phyloP scores from a whole-genome alignment of 2,329 filamentous ascomycete species.

The Cercospora beticola region DNA sequence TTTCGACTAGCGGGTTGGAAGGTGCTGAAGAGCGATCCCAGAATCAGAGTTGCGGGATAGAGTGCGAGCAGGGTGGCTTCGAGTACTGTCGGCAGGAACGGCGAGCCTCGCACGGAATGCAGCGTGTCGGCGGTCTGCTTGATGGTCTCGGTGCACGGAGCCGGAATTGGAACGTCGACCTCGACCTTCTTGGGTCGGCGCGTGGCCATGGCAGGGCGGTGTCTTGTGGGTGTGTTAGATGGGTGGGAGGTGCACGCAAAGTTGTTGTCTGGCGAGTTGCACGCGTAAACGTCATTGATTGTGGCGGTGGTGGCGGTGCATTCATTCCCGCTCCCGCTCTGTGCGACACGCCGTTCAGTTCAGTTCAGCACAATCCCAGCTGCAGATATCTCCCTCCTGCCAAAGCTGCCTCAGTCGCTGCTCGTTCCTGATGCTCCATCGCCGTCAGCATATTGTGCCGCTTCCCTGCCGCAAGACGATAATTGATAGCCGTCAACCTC shows the following conservation, averaged over 20 bases:
- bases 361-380: not conserved
- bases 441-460: slow-evolving; percentile 9
- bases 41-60: slow-evolving; percentile 75
- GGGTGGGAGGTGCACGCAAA: not conserved
- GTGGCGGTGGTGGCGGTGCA: slow-evolving; percentile 1
- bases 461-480: slow-evolving; percentile 14
- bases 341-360: not conserved
- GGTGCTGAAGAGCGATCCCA: slow-evolving; percentile 78
- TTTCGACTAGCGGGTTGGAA: slow-evolving; percentile 73
- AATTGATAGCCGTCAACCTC: slow-evolving; percentile 18
- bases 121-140: slow-evolving; percentile 11
- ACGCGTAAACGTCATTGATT: not conserved
- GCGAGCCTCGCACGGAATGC: slow-evolving; percentile 40
- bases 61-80: slow-evolving; percentile 64
- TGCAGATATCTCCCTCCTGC: not conserved
- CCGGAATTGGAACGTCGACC: slow-evolving; percentile 9
- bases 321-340: not conserved
- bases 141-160: not conserved
- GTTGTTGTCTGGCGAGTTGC: not conserved
- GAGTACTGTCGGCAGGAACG: slow-evolving; percentile 68
- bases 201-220: slow-evolving; percentile 5
- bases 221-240: not conserved
- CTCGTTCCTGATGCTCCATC: slow-evolving; percentile 2
- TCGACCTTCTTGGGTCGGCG: slow-evolving; percentile 11
- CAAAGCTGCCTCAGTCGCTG: not conserved